phyloP scores from a whole-genome alignment of 75 land plant genomes.

The Ceratopteris richardii region DNA sequence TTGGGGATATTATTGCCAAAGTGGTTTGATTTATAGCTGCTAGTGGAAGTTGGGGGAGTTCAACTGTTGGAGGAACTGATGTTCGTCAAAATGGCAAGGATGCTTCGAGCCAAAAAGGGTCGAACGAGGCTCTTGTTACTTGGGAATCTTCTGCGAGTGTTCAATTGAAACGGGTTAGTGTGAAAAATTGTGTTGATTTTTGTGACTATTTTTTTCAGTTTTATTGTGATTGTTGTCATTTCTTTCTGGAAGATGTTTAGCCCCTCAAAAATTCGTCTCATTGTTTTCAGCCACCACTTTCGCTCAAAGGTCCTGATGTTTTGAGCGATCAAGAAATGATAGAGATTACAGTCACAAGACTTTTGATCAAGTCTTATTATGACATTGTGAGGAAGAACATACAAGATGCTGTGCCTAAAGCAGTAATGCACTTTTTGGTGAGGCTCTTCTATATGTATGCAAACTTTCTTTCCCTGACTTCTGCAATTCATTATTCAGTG shows the following conservation, averaged over 20 bases:
- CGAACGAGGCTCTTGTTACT: slow-evolving; percentile 15
- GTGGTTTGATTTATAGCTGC: too few relatives aligned
- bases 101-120: slow-evolving; percentile 8
- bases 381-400: slow-evolving; percentile 47
- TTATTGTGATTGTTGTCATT: background rate
- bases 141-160: slow-evolving; percentile 24
- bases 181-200: background rate
- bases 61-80: slow-evolving; percentile 65
- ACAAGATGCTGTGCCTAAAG: slow-evolving; percentile 39
- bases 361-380: slow-evolving; percentile 38
- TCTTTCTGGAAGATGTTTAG: background rate
- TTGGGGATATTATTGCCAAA: too few relatives aligned
- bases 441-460: background rate
- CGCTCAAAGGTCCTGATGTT: slow-evolving; percentile 21
- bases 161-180: slow-evolving; percentile 26
- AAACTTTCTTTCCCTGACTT: background rate
- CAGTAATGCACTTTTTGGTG: slow-evolving; percentile 39
- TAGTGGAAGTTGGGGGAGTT: slow-evolving; percentile 65
- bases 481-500: background rate
- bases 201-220: background rate
- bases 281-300: slow-evolving; percentile 29
- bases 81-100: slow-evolving; percentile 33
- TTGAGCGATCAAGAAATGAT: slow-evolving; percentile 30
- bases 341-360: slow-evolving; percentile 31
- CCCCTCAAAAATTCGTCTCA: background rate